phyloP scores from a whole-genome alignment of 306 rosid genomes.

The Quercus cerris region DNA sequence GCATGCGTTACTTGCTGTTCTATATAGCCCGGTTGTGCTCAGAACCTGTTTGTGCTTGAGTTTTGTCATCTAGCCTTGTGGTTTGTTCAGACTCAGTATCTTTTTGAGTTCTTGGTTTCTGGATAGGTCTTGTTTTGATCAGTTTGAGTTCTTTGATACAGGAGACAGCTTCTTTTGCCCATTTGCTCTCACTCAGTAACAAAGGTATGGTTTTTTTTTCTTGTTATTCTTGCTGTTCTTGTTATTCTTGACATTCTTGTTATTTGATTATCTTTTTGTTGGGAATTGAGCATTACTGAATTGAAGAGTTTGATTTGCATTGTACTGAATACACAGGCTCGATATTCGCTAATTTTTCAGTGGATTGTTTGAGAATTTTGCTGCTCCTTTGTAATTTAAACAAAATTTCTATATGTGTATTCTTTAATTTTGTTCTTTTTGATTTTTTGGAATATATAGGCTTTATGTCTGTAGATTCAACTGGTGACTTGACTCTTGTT shows the following conservation, averaged over 20 bases:
- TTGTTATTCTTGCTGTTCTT: background rate
- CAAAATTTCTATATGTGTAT: background rate
- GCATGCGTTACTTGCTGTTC: slow-evolving; percentile 15
- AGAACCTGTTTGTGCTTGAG: slow-evolving; percentile 18
- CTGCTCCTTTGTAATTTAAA: background rate
- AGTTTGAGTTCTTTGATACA: background rate
- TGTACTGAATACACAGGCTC: background rate
- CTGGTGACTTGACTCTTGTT: slow-evolving; percentile 9
- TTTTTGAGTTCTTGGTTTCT: slow-evolving; percentile 4
- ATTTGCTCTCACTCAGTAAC: background rate
- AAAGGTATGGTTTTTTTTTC: slow-evolving; percentile 22
- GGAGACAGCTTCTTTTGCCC: slow-evolving; percentile 12
- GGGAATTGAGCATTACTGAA: background rate
- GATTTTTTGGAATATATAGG: background rate
- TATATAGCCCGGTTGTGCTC: slow-evolving; percentile 4
- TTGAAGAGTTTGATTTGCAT: slow-evolving; percentile 4
- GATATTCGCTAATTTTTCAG: background rate
- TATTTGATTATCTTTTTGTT: background rate
- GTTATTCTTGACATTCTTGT: background rate
- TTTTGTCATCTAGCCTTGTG: slow-evolving; percentile 7
- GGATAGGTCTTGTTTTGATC: slow-evolving; percentile 9
- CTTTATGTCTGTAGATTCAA: slow-evolving; percentile 24
- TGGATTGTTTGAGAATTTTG: slow-evolving; percentile 1
- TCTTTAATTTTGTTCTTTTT: background rate
- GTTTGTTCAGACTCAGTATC: slow-evolving; percentile 4